These are phyloP conservation scores for Cardamine chenopodiifolia DNA, from an alignment of 345 rosid genomes.

Conservation along the genomic window DNA sequence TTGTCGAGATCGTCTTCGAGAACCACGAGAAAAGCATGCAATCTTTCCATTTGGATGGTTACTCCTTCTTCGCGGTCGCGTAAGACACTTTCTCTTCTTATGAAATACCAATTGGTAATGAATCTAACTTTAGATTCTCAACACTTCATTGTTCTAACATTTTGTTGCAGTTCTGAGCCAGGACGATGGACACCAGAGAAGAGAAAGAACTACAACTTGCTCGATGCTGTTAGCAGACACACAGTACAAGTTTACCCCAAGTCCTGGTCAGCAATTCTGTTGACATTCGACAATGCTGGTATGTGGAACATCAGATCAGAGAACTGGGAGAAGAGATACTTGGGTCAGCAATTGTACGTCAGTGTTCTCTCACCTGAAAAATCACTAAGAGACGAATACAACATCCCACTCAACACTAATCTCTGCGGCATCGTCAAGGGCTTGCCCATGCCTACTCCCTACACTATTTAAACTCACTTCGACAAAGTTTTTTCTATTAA, in stretches of 20 bases:
- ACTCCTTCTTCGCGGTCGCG: constrained; percentile 82
- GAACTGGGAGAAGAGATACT: constrained; percentile 60
- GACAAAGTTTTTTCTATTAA: constrained; percentile 36
- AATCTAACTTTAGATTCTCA: neutral
- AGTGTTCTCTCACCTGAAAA: constrained; percentile 69
- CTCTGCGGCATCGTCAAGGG: constrained; percentile 63
- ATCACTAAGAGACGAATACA: constrained; percentile 84
- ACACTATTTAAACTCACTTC: constrained; percentile 50
- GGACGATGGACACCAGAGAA: constrained; percentile 81
- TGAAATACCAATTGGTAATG: neutral
- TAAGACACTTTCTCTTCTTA: constrained; percentile 40
- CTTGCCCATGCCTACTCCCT: constrained; percentile 69
- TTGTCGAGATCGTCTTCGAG: constrained; percentile 75
- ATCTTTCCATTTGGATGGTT: constrained; percentile 66
- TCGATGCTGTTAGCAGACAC: constrained; percentile 85
- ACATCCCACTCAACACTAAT: constrained; percentile 60
- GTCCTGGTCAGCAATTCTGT: constrained; percentile 80
- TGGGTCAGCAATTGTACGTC: constrained; percentile 74
- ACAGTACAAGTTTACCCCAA: constrained; percentile 84
- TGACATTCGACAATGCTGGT: constrained; percentile 89
- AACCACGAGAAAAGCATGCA: constrained; percentile 72
- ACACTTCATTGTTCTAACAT: neutral
- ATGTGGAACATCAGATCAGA: constrained; percentile 96
- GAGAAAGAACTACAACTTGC: constrained; percentile 74
- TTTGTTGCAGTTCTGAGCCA: constrained; percentile 56